Percentiles rank a stretch among this genome's conserved stretches.
Conservation (phyloP, 169 alveolate genomes). For the Cryptosporidium viatorum region DNA sequence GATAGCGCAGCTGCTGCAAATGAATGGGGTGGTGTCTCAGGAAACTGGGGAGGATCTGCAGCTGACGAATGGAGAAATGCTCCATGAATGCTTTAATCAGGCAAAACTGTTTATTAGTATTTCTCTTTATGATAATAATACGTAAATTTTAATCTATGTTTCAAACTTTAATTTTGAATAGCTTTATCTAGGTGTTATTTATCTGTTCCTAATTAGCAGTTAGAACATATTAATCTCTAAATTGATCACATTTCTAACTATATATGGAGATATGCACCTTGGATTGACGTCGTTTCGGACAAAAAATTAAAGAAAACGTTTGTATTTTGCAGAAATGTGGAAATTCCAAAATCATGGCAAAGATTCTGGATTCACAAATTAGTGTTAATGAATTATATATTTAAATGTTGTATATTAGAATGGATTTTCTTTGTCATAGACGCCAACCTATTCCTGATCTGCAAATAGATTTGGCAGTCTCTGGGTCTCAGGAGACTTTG, state of each 20-base stretch:
- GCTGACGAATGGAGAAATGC: slow-evolving; percentile 76
- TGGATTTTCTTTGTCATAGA: background rate
- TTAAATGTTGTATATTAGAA: background rate
- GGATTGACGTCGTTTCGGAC: background rate
- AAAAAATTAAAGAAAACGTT: too few species aligned
- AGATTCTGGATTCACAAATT: background rate
- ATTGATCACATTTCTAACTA: background rate
- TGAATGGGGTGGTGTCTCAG: slow-evolving; percentile 74
- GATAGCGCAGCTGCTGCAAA: slow-evolving; percentile 68
- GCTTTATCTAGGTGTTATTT: background rate
- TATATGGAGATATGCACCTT: too few species aligned
- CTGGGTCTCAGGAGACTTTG: slow-evolving; percentile 34
- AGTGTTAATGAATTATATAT: background rate
- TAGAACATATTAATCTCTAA: background rate
- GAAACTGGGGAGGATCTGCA: slow-evolving; percentile 71
- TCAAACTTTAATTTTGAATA: background rate
- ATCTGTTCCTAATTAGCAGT: background rate
- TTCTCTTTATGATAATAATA: slow-evolving; percentile 29
- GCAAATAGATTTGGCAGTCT: slow-evolving; percentile 63
- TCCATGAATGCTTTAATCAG: slow-evolving; percentile 31
- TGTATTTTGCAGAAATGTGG: too few species aligned
- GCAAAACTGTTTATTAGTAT: slow-evolving; percentile 22
- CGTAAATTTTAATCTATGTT: slow-evolving; percentile 2
- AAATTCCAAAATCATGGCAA: too few species aligned
- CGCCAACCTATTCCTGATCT: slow-evolving; percentile 14